Percentiles rank a stretch among this genome's conserved stretches.
Conservation (phyloP, 768 basidiomycete genomes). For the Coprinopsis cinerea region DNA sequence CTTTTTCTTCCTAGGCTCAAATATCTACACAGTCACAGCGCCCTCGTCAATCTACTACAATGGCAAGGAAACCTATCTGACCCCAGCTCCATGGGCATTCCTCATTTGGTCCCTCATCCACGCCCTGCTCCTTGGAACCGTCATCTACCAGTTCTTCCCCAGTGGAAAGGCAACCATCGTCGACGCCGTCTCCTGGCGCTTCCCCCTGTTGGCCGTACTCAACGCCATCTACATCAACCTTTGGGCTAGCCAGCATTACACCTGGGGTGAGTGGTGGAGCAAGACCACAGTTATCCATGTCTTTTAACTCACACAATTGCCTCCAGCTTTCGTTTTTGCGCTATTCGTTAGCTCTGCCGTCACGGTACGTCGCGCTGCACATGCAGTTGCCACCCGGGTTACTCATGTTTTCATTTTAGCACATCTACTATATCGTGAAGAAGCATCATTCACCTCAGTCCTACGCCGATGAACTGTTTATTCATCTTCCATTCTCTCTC, state of each 20-base stretch:
- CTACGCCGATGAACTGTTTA: conserved; percentile 74
- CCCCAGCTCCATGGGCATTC: conserved; percentile 92
- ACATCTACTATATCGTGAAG: conserved; percentile 94
- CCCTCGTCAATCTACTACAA: conserved; percentile 66
- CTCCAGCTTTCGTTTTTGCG: conserved; percentile 75
- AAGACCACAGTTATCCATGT: not conserved
- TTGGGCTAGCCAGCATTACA: conserved; percentile 74
- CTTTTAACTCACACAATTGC: conserved; percentile 12
- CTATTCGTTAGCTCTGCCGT: conserved; percentile 79
- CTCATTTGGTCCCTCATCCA: conserved; percentile 92
- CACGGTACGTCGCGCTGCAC: conserved; percentile 27
- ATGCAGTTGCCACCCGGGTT: not conserved
- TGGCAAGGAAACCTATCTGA: conserved; percentile 86
- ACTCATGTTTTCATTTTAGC: conserved; percentile 35
- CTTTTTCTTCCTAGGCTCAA: conserved; percentile 83
- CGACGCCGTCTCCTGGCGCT: conserved; percentile 87
- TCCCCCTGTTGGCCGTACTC: conserved; percentile 80
- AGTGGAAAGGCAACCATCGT: conserved; percentile 72
- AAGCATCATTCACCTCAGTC: conserved; percentile 67
- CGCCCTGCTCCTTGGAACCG: conserved; percentile 81
- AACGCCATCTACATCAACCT: conserved; percentile 88
- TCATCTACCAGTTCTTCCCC: conserved; percentile 86
- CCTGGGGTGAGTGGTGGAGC: conserved; percentile 40
- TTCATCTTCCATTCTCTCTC: conserved; percentile 94
- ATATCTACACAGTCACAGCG: conserved; percentile 79